Evolutionary conservation across 2,329 filamentous ascomycete species (phyloP).

Genomic region (Rhynchosporium graminicola): DNA sequence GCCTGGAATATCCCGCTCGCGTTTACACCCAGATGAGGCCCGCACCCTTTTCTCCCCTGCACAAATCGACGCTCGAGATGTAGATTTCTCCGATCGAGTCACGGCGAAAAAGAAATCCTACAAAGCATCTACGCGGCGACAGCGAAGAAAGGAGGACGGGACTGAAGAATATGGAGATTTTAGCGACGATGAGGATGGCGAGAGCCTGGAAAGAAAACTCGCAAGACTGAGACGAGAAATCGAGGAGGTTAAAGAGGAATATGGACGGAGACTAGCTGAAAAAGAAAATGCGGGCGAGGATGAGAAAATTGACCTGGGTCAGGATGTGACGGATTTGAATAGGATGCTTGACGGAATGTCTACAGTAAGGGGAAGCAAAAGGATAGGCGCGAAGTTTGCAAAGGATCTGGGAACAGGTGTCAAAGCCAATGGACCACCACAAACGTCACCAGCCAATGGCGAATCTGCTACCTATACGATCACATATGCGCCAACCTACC

Average conservation of each 20-base stretch:
- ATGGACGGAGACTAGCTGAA: conserved; percentile 54
- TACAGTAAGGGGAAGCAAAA: conserved; percentile 29
- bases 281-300: conserved; percentile 45
- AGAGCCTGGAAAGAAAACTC: conserved; percentile 76
- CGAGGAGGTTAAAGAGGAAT: conserved; percentile 66
- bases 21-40: conserved; percentile 76
- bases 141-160: conserved; percentile 62
- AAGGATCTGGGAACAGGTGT: conserved; percentile 38
- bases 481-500: conserved; percentile 64
- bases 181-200: conserved; percentile 75
- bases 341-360: conserved; percentile 69
- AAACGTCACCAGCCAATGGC: conserved; percentile 30
- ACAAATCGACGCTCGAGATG: conserved; percentile 72
- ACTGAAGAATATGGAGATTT: conserved; percentile 71
- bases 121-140: conserved; percentile 68
- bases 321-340: conserved; percentile 68
- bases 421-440: conserved; percentile 34
- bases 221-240: conserved; percentile 82
- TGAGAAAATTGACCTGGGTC: conserved; percentile 47
- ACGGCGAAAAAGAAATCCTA: conserved; percentile 82
- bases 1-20: conserved; percentile 72
- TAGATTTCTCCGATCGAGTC: conserved; percentile 89
- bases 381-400: conserved; percentile 33
- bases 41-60: conserved; percentile 76
- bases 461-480: conserved; percentile 59